These are phyloP conservation scores for Colletotrichum gigasporum DNA, from an alignment of 2,329 filamentous ascomycete species.

Conservation along the genomic window DNA sequence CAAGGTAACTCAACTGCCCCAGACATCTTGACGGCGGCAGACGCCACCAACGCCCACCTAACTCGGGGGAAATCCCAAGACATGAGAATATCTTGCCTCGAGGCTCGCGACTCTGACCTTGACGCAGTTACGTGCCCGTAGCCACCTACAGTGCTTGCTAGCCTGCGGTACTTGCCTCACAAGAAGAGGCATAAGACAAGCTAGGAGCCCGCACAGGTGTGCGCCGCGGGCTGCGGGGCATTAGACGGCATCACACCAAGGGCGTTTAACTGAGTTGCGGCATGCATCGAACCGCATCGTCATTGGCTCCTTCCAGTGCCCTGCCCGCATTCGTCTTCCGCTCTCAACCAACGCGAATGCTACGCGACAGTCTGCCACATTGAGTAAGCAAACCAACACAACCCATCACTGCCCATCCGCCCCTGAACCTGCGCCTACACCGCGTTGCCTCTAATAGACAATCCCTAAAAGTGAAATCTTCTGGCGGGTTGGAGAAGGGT, in stretches of 20 bases:
- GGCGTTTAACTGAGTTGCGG: not conserved
- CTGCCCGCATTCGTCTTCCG: slow-evolving; percentile 5
- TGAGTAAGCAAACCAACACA: not conserved
- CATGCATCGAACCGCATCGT: not conserved
- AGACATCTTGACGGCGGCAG: no score
- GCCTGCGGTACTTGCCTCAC: no score
- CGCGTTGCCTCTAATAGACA: not conserved
- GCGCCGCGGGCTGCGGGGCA: not conserved
- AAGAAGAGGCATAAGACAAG: not conserved
- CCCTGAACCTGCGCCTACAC: no score
- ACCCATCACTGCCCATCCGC: no score
- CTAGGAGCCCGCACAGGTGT: slow-evolving; percentile 7
- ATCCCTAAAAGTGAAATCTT: no score
- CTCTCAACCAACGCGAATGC: not conserved
- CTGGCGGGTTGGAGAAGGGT: not conserved
- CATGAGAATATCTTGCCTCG: no score
- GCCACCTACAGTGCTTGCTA: no score
- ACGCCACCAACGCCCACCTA: no score
- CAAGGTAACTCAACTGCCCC: no score
- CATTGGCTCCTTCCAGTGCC: not conserved
- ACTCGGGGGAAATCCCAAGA: no score
- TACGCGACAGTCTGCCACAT: not conserved
- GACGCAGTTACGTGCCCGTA: no score
- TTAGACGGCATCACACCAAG: not conserved
- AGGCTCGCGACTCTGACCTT: no score